phyloP scores from a whole-genome alignment of 2,329 filamentous ascomycete genomes.

The Pestalotiopsis sp. region DNA sequence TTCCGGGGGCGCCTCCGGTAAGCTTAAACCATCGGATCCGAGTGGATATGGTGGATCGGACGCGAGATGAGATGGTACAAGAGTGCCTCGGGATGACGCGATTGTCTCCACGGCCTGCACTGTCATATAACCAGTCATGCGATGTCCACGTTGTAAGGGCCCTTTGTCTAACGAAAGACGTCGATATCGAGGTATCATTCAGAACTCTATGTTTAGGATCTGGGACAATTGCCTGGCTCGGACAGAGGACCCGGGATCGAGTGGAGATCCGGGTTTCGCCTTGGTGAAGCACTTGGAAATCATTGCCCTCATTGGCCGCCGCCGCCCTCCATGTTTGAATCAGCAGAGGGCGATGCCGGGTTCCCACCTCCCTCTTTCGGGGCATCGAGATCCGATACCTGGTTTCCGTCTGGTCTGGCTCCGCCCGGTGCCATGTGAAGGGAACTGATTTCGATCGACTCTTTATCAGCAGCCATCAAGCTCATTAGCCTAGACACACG shows the following conservation, averaged over 20 bases:
- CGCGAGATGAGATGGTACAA: background rate
- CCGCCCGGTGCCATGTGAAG: background rate
- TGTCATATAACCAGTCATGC: background rate
- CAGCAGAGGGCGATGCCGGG: background rate
- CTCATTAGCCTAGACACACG: background rate
- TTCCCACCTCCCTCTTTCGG: constrained; percentile 7
- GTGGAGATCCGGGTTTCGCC: constrained; percentile 4
- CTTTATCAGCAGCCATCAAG: background rate
- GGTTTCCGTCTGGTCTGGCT: background rate
- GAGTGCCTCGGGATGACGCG: constrained; percentile 1
- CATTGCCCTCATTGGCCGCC: background rate
- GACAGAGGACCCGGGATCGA: background rate
- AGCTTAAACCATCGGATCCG: constrained; percentile 5
- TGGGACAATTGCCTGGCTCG: constrained; percentile 7
- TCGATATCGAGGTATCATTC: constrained; percentile 4
- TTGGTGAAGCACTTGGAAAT: background rate
- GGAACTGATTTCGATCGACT: background rate
- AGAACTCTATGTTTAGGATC: constrained; percentile 1
- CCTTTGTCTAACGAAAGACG: background rate
- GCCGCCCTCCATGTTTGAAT: background rate
- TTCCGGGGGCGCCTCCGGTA: background rate
- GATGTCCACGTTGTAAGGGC: background rate
- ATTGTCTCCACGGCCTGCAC: background rate
- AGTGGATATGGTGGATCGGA: background rate
- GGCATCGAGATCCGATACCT: no score